Base-by-base conservation (phyloP, 2,329 filamentous ascomycete genomes). In the Neonectria punicea region DNA sequence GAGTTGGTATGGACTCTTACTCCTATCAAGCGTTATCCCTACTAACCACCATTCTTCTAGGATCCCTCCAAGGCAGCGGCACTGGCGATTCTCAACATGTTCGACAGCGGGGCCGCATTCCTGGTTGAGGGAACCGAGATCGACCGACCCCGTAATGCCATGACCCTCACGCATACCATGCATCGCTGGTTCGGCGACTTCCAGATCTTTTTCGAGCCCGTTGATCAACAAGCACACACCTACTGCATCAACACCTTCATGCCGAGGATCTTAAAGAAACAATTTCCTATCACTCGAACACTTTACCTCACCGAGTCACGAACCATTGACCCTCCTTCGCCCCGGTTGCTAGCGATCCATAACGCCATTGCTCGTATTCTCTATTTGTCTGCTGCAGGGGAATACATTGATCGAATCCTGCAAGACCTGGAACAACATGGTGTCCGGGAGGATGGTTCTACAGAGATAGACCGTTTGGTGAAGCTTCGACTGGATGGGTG, bases 41-140 rank as follows among this genome's bases (percentile, higher is more conserved):
- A 41, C 16, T 41, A 13, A 14, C 14, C 14, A 10, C 13, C 34
- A 5, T 41, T 58, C 28, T 41, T 34, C 30, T 36, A 74, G 70
- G 51, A 67, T 43, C 14, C 53, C 25, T 73, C 73, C 16, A 77
- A 78, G 66, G 62, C 77, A 72, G 72, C 75, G 0, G 76, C 78
- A 7, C 70, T 82, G 13, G 68, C 71, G 18, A 77, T 83, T 43
- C 75, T 82, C 2, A 79, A 82, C 30, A 82, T 83, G 79, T 81
- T 83, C 63, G 79, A 82, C 61, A 68, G 54, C 32, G 77, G 75
- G 28, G 71, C 78, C 39, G 71, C 71, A 11, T 70, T 77, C 68
- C 57, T 81, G 1, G 81, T 82, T 53, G 73, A 81, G 44, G 80
- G 80, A 53, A 58, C 66, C 28, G 73, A 81, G 10, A 81, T 83